A percentile compares a stretch with the other conserved stretches of the same genome.
These are phyloP conservation scores for Silene vulgaris DNA, from an alignment of 179 eudicot genomes.

Conservation along the genomic window DNA sequence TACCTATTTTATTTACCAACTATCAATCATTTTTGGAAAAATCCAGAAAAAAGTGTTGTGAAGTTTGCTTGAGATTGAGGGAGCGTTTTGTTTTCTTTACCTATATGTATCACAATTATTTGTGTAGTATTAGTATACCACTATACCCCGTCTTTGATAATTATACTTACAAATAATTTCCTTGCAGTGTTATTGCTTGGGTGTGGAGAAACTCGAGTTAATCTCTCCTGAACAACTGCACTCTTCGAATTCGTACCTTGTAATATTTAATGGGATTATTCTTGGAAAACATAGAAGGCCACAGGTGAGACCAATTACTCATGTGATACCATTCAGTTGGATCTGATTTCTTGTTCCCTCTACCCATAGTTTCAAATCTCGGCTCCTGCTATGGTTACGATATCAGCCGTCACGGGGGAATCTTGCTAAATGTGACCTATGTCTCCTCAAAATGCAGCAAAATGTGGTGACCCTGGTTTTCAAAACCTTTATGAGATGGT, in stretches of 20 bases:
- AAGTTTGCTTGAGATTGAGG: not conserved
- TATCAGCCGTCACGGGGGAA: no score
- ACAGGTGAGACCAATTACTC: constrained; percentile 40
- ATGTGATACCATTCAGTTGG: not conserved
- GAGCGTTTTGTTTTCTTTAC: no score
- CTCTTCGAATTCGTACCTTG: constrained; percentile 61
- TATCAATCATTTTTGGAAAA: no score
- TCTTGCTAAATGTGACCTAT: no score
- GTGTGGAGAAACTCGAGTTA: constrained; percentile 79
- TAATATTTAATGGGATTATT: constrained; percentile 81
- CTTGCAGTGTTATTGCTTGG: constrained; percentile 64
- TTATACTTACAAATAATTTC: constrained; percentile 13
- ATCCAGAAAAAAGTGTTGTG: no score
- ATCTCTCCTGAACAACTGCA: constrained; percentile 94
- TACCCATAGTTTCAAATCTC: not conserved
- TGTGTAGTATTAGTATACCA: not conserved
- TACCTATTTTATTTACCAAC: no score
- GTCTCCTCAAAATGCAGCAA: no score
- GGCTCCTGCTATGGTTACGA: not conserved
- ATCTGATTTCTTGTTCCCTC: no score
- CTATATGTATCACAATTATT: not conserved
- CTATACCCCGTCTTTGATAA: not conserved
- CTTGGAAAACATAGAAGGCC: constrained; percentile 90
- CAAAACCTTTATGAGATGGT: no score
- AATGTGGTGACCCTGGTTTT: no score